Evolutionary conservation across 2,329 filamentous ascomycete species (phyloP).

Genomic region (Ambrosiella xylebori): DNA sequence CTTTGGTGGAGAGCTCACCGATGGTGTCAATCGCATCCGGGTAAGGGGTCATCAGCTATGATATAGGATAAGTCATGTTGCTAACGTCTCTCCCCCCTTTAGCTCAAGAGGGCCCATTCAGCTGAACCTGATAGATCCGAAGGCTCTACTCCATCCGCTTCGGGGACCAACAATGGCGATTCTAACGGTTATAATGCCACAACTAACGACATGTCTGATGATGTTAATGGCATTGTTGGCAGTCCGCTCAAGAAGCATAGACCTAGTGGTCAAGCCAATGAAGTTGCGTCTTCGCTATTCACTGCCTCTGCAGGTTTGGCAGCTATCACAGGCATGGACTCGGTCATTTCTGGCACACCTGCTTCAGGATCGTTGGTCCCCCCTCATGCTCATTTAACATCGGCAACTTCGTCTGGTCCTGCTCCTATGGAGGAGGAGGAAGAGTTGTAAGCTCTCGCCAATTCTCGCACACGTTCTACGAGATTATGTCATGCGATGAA

Average conservation of each 20-base stretch:
- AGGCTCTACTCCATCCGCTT: conserved; percentile 25
- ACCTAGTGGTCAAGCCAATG: conserved; percentile 27
- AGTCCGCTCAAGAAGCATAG: conserved; percentile 64
- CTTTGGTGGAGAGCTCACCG: conserved; percentile 57
- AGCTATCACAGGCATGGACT: conserved; percentile 11
- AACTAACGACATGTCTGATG: conserved; percentile 9
- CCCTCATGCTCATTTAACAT: conserved; percentile 3
- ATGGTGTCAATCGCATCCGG: conserved; percentile 67
- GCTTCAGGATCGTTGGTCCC: conserved; percentile 6
- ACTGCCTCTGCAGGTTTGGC: conserved; percentile 11
- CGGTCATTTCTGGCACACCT: conserved; percentile 5
- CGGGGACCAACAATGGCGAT: conserved; percentile 14
- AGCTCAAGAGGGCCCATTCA: conserved; percentile 72
- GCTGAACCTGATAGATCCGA: conserved; percentile 39
- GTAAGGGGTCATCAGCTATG: conserved; percentile 31
- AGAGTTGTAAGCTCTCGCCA: conserved; percentile 3
- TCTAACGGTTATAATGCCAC: conserved; percentile 11
- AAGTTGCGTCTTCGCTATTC: conserved; percentile 10
- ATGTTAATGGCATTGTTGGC: conserved; percentile 27
- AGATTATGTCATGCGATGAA: conserved; percentile 1
- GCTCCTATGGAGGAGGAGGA: conserved; percentile 14
- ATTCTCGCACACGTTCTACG: not conserved
- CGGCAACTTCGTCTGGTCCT: not conserved
- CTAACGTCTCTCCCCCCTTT: not conserved
- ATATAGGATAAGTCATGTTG: not conserved